Evolutionary conservation across 1,284 basidiomycete genomes (phyloP), one percentile per base, ranked within the genome.

Genomic region (Cutaneotrichosporon mucoides): DNA sequence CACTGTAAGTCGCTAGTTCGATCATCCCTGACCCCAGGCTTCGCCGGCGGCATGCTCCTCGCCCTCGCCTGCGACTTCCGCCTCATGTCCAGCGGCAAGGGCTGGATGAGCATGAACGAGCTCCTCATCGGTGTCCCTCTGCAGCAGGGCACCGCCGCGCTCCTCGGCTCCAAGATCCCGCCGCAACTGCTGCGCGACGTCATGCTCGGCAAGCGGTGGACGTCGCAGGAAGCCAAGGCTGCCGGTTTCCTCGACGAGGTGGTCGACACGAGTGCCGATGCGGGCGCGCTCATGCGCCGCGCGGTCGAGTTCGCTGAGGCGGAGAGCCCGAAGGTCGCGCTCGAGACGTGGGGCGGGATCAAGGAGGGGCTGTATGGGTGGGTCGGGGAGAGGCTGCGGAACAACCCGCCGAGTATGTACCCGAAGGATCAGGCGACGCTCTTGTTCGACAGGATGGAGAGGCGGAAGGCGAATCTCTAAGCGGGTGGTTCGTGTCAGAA

Each of bases 91-190:
- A 87, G 86, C 13, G 87, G 83, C 67, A 85, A 84, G 70, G 88
- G 88, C 4, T 93, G 89, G 86, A 79, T 91, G 58, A 90, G 86
- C 73, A 95, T 96, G 92, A 96, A 96, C 72, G 93, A 97, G 89
- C 88, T 86, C 86, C 0, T 86, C 91, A 67, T 82, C 85, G 5
- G 81, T 84, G 8, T 76, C 90, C 44, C 77, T 90, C 33, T 81
- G 81, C 36, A 36, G 6, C 33, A 34, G 0, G 24, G 48, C 36
- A 34, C 10, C 81, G 83, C 37, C 91, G 90, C 68, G 79, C 89
- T 34, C 80, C 85, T 48, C 46, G 12, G 10, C 5, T 5, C 55
- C 40, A 33, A 53, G 46, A 15, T 13, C 35, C 34, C 47, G 4
- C 24, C 80, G 85, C 66, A n/a, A 2, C 15, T 76, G 75, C 15